A percentile compares a stretch with the other conserved stretches of the same genome.
These are phyloP conservation scores for Canavalia gladiata DNA, from an alignment of 306 rosid genomes.

Conservation along the genomic window DNA sequence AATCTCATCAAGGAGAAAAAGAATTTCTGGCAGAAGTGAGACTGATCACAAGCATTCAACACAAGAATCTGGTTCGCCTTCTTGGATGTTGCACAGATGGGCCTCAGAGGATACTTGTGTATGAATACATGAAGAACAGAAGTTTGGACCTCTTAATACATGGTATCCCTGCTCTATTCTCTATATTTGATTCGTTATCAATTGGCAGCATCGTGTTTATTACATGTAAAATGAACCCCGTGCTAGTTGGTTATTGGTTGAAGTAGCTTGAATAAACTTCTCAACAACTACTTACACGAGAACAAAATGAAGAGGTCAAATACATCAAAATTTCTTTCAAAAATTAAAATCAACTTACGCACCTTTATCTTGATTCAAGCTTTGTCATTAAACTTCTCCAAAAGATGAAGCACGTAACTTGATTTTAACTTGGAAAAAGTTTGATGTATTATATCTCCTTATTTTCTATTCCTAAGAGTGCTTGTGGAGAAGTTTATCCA, in stretches of 20 bases:
- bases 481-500: too few species aligned
- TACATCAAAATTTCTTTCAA: too few species aligned
- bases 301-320: too few species aligned
- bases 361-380: too few species aligned
- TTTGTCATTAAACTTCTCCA: too few species aligned
- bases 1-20: constrained; percentile 86
- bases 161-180: constrained; percentile 56
- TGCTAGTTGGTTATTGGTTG: background rate
- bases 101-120: constrained; percentile 82
- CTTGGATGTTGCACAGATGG: constrained; percentile 91
- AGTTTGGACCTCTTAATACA: constrained; percentile 78
- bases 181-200: background rate
- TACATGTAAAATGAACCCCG: background rate
- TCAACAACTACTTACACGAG: too few species aligned
- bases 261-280: background rate
- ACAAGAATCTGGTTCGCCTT: constrained; percentile 86
- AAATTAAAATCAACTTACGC: too few species aligned
- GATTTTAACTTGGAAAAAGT: too few species aligned
- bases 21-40: constrained; percentile 91
- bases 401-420: too few species aligned
- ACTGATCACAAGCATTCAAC: constrained; percentile 89
- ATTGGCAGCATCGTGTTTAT: background rate
- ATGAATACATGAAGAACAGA: constrained; percentile 84
- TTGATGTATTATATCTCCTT: too few species aligned
- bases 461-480: too few species aligned